Evolutionary conservation across 257 asterid genomes (phyloP).

Genomic region (Solanum rostratum): DNA sequence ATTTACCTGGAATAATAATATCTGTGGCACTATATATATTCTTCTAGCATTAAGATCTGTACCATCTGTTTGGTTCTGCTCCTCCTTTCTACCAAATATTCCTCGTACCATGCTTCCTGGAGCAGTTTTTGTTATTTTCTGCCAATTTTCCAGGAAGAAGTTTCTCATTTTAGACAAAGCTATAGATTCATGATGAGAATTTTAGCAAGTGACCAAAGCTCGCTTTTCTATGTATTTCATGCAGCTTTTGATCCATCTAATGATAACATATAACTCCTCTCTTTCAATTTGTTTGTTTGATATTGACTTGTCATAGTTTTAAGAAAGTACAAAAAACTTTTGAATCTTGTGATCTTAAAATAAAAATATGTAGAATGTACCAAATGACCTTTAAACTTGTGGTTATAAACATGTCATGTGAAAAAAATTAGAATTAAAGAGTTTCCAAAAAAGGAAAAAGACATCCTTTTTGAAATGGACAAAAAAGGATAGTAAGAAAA

Average conservation of each 20-base stretch:
- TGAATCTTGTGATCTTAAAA: too few species aligned
- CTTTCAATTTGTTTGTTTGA: too few species aligned
- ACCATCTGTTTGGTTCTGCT: neutral
- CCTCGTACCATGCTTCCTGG: neutral
- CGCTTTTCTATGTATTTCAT: neutral
- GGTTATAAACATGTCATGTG: too few species aligned
- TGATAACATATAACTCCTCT: neutral
- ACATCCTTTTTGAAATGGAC: too few species aligned
- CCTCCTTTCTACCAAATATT: neutral
- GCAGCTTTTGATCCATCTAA: neutral
- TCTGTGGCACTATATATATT: neutral
- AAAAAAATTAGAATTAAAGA: too few species aligned
- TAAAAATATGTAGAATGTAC: too few species aligned
- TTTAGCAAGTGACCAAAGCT: neutral
- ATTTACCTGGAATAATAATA: neutral
- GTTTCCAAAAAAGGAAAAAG: too few species aligned
- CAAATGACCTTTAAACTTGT: too few species aligned
- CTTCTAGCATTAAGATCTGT: neutral
- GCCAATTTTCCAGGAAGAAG: neutral
- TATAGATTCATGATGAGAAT: neutral
- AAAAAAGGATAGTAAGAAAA: too few species aligned
- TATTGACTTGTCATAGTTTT: too few species aligned
- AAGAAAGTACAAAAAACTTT: too few species aligned
- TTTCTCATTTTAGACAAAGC: neutral
- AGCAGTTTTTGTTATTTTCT: neutral